phyloP scores from a whole-genome alignment of 108 stramenopile species.

The Parietichytrium sp. region DNA sequence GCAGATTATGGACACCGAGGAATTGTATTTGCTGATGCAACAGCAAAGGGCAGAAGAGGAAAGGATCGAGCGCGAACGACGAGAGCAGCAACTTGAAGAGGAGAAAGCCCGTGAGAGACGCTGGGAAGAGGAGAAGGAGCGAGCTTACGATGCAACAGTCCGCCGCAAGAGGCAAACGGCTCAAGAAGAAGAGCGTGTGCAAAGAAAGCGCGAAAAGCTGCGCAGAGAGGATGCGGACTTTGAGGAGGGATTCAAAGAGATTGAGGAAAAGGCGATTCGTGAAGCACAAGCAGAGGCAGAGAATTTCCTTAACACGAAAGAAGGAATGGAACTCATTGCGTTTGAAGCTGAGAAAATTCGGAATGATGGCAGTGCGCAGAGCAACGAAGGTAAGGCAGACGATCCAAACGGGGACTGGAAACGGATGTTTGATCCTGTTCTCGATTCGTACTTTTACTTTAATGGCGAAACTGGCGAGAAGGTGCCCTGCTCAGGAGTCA shows the following conservation, averaged over 20 bases:
- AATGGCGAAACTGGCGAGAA: constrained; percentile 30
- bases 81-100: background rate
- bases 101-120: background rate
- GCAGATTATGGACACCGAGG: background rate
- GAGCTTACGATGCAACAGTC: background rate
- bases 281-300: constrained; percentile 22
- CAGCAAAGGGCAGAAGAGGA: constrained; percentile 2
- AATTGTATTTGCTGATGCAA: background rate
- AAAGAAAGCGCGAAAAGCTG: background rate
- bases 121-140: constrained; percentile 16
- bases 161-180: background rate
- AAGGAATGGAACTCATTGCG: background rate
- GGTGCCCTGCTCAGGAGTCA: background rate
- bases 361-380: background rate
- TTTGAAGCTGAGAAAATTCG: constrained; percentile 8
- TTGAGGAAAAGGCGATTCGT: background rate
- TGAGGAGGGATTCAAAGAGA: background rate
- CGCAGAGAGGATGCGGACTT: background rate
- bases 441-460: constrained; percentile 21
- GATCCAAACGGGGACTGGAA: too few relatives aligned
- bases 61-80: background rate
- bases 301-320: background rate
- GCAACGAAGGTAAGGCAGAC: constrained; percentile 24
- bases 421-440: constrained; percentile 21
- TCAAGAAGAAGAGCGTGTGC: background rate